These are phyloP conservation scores for Mimosa pudica DNA, from an alignment of 306 rosid genomes.

Conservation along the genomic window DNA sequence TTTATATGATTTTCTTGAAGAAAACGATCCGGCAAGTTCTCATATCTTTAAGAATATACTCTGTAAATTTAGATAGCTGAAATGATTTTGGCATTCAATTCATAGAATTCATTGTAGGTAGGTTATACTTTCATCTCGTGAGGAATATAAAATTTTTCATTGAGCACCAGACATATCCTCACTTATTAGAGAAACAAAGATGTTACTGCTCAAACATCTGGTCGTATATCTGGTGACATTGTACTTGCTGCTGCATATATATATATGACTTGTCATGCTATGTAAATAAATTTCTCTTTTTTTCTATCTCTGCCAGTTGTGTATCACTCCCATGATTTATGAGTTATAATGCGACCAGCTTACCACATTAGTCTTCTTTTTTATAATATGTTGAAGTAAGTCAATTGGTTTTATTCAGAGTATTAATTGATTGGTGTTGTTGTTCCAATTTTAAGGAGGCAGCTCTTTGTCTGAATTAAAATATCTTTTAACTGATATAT, in stretches of 20 bases:
- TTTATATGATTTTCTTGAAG: neutral
- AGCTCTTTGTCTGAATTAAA: too few species aligned
- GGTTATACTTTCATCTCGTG: neutral
- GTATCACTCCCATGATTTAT: neutral
- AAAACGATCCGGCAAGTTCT: neutral
- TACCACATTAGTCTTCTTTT: constrained; percentile 88
- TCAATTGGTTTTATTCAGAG: too few species aligned
- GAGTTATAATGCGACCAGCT: constrained; percentile 46
- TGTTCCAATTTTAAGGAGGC: too few species aligned
- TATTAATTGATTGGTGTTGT: too few species aligned
- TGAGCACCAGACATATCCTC: constrained; percentile 11
- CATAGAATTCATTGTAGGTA: neutral
- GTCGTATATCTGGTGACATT: constrained; percentile 82
- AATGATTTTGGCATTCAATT: neutral
- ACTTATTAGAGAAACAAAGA: constrained; percentile 70
- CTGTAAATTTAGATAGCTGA: neutral
- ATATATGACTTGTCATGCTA: constrained; percentile 69
- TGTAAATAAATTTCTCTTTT: constrained; percentile 1
- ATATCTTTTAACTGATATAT: too few species aligned
- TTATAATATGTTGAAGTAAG: too few species aligned
- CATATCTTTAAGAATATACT: neutral
- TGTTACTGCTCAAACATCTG: constrained; percentile 70
- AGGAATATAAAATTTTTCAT: neutral
- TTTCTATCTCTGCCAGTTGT: too few species aligned
- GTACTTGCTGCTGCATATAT: constrained; percentile 81